Evolutionary conservation across 768 basidiomycete species (phyloP).

Genomic region (Galerina marginata): DNA sequence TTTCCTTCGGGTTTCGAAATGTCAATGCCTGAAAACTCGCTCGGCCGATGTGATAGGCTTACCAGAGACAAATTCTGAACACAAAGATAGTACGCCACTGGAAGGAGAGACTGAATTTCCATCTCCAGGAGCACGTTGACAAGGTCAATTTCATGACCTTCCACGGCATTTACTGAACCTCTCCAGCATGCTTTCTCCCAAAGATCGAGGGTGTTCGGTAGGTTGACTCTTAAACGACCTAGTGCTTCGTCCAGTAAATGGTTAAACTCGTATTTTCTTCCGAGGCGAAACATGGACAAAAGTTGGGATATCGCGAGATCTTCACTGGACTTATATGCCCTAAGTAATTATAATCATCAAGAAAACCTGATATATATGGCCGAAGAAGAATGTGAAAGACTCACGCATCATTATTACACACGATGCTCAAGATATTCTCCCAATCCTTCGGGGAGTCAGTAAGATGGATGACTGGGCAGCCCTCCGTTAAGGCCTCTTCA

Average conservation of each 20-base stretch:
- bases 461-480: background rate
- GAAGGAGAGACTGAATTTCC: background rate
- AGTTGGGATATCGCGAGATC: background rate
- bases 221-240: background rate
- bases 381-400: background rate
- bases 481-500: background rate
- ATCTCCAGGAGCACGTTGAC: background rate
- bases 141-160: background rate
- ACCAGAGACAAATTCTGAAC: background rate
- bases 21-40: background rate
- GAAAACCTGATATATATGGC: background rate
- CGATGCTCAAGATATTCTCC: background rate
- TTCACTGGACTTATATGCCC: background rate
- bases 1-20: background rate
- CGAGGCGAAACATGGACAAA: slow-evolving; percentile 5
- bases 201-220: background rate
- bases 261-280: slow-evolving; percentile 2
- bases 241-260: background rate
- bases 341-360: background rate
- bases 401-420: slow-evolving; percentile 1
- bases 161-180: too few species aligned
- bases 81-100: background rate
- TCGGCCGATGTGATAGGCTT: too few species aligned
- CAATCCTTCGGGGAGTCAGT: background rate
- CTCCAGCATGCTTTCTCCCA: background rate